These are phyloP conservation scores for Exserohilum turcica DNA, from an alignment of 2,329 filamentous ascomycete genomes.

Conservation along the genomic window DNA sequence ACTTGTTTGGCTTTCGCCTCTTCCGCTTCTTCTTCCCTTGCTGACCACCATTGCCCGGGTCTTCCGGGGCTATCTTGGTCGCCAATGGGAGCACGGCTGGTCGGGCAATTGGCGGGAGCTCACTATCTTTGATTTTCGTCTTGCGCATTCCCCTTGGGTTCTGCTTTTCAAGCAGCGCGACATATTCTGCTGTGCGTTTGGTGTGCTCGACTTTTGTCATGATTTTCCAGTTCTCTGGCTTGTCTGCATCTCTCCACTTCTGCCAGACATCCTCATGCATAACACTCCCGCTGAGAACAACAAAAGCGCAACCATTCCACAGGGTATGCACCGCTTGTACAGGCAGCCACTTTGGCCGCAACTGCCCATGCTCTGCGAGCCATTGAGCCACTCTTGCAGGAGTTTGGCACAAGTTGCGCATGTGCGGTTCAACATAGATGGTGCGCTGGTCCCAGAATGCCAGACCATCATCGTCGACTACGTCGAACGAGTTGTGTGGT, in stretches of 20 bases:
- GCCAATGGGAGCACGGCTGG: constrained; percentile 24
- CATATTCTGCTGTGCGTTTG: constrained; percentile 39
- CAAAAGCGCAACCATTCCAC: constrained; percentile 43
- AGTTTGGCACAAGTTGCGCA: constrained; percentile 36
- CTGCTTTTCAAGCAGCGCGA: constrained; percentile 29
- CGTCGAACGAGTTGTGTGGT: constrained; percentile 30
- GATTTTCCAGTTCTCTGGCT: constrained; percentile 43
- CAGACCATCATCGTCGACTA: constrained; percentile 37
- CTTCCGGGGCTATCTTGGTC: constrained; percentile 1
- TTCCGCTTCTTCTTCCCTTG: constrained; percentile 31
- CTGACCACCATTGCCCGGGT: constrained; percentile 7
- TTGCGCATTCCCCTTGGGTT: constrained; percentile 29
- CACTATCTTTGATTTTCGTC: constrained; percentile 1
- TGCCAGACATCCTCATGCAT: constrained; percentile 37
- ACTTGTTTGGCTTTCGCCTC: constrained; percentile 24
- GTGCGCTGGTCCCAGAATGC: constrained; percentile 46
- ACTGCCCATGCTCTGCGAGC: constrained; percentile 35
- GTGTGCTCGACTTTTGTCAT: constrained; percentile 45
- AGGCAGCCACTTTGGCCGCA: constrained; percentile 42
- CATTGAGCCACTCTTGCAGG: constrained; percentile 40
- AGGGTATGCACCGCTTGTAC: constrained; percentile 42
- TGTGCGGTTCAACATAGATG: constrained; percentile 47
- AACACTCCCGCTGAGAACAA: constrained; percentile 42
- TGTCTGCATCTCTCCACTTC: constrained; percentile 35
- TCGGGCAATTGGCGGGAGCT: constrained; percentile 26